Evolutionary conservation across 371 early-diverging fungal genomes (phyloP), one percentile per base, ranked within the genome.

Genomic region (Mortierella sp.): DNA sequence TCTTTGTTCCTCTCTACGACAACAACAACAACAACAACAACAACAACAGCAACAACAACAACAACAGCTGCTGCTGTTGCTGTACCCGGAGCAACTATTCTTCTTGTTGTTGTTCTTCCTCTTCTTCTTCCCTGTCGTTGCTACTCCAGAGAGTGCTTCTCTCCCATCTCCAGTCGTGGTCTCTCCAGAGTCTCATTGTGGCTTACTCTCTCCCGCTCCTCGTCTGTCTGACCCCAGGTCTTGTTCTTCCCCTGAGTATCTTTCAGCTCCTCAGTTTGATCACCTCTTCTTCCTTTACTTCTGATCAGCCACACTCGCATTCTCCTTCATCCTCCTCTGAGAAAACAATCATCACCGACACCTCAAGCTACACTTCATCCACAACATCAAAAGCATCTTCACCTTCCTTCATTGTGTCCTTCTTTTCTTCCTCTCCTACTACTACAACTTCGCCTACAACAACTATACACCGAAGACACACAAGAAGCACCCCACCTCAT

Each of bases 141-240:
- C 75, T 74, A 24, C 54, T 74, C 57, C 58, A 54, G 55, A 38
- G 55, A 58, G 74, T 57, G n/a, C 57, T 55, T 31, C 58, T 42
- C 4, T 42, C 57, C 14, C 42, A 73, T 45, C 45, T 74, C 38
- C 31, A 60, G 28, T 19, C 54, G 16, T 48, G 76, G 21, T 77
- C 82, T 10, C 44, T 85, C 38, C 79, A 81, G 48, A 81, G 80
- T 57, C 79, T 81, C 19, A 19, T 76, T 50, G 77, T 76, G 8
- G 85, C 79, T 16, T 85, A 81, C 72, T 65, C 85, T 13, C 63
- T 81, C 44, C 82, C 85, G 9, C 72, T 81, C 6, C 79, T 85
- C 60, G 79, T 79, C 47, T 70, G 74, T 70, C 65, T 85, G 26
- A 70, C 80, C 1, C 85, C 85, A 4, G 72, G 75, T 16, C 48